These are phyloP conservation scores for Pseudogymnoascus pannorum DNA, from an alignment of 2,329 filamentous ascomycete genomes.

Conservation along the genomic window DNA sequence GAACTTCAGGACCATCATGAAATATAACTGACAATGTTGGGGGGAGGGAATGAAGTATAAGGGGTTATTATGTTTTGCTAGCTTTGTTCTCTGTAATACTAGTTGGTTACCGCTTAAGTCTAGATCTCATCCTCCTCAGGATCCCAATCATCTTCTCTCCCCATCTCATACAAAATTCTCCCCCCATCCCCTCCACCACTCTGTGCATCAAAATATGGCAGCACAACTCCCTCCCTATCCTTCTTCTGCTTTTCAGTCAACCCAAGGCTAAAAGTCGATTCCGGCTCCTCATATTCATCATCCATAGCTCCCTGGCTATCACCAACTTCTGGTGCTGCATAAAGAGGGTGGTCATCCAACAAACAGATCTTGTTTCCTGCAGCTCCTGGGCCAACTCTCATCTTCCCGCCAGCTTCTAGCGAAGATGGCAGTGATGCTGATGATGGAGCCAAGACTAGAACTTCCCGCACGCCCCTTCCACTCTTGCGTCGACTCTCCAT, in stretches of 20 bases:
- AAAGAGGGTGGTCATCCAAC: conserved; percentile 70
- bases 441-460: conserved; percentile 43
- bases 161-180: conserved; percentile 94
- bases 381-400: conserved; percentile 28
- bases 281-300: conserved; percentile 43
- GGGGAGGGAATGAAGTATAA: background rate
- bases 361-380: conserved; percentile 49
- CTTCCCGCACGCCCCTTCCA: conserved; percentile 68
- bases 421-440: conserved; percentile 9
- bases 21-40: background rate
- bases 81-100: conserved; percentile 2
- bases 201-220: conserved; percentile 97
- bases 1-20: background rate
- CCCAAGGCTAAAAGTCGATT: conserved; percentile 77
- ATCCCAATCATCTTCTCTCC: conserved; percentile 91
- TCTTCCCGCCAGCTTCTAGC: background rate
- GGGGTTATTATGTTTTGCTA: background rate
- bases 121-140: conserved; percentile 79
- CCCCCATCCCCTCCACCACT: conserved; percentile 78
- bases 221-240: conserved; percentile 79
- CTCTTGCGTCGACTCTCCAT: conserved; percentile 83
- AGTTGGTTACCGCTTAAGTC: conserved; percentile 16
- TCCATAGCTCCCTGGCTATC: conserved; percentile 26
- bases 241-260: conserved; percentile 84
- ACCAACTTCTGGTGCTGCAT: conserved; percentile 38